Evolutionary conservation across 2,329 filamentous ascomycete genomes (phyloP).

Genomic region (Gnomoniopsis smithogilvyi): DNA sequence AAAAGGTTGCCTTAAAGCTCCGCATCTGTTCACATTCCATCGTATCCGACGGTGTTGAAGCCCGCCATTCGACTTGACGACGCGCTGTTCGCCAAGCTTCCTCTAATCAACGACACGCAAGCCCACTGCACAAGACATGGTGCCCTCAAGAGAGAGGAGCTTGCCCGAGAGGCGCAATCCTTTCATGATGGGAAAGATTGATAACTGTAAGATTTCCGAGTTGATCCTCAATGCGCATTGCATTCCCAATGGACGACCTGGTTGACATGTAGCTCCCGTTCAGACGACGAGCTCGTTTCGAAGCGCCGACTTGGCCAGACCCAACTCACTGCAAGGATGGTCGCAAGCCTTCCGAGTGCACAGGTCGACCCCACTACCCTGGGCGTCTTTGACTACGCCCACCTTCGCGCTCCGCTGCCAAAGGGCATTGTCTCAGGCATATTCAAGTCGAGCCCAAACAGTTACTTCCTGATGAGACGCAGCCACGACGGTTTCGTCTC

Average conservation of each 20-base stretch:
- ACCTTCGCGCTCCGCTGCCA: constrained; percentile 86
- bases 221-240: not conserved
- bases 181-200: constrained; percentile 50
- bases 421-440: constrained; percentile 91
- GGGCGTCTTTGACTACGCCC: constrained; percentile 91
- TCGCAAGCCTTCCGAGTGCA: constrained; percentile 65
- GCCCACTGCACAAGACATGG: constrained; percentile 20
- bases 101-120: not conserved
- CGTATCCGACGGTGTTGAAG: not conserved
- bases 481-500: constrained; percentile 82
- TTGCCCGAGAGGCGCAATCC: constrained; percentile 50
- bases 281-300: constrained; percentile 72
- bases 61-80: not conserved
- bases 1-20: not conserved
- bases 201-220: constrained; percentile 43
- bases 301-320: constrained; percentile 91
- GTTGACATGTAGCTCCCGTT: constrained; percentile 4
- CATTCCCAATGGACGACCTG: not conserved
- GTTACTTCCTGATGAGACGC: constrained; percentile 94
- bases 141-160: constrained; percentile 16
- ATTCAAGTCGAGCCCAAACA: constrained; percentile 83
- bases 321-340: constrained; percentile 79
- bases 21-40: not conserved
- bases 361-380: constrained; percentile 71
- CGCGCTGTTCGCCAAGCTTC: not conserved